Conservation (phyloP, 768 basidiomycete species). For the Podaxis sp. region DNA sequence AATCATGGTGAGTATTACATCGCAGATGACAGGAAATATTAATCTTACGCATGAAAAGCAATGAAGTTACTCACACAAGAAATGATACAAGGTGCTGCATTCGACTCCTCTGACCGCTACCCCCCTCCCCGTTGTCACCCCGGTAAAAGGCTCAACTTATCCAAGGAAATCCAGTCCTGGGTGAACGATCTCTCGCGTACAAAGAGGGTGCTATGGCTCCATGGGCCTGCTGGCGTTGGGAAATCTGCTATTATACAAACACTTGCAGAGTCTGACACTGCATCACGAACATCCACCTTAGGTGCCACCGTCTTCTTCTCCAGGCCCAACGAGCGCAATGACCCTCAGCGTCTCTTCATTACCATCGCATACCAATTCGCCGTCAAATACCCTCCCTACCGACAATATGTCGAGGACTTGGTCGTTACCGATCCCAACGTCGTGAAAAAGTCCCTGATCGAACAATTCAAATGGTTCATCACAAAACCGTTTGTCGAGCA, state of each 20-base stretch:
- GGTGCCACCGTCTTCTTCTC: constrained; percentile 25
- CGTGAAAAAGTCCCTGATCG: constrained; percentile 8
- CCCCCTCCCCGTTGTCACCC: constrained; percentile 5
- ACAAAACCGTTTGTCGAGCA: constrained; percentile 12
- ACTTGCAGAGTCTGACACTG: not conserved
- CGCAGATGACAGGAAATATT: not conserved
- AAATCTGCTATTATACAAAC: constrained; percentile 15
- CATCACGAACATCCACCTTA: not conserved
- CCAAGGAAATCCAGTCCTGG: not conserved
- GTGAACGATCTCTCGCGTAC: not conserved
- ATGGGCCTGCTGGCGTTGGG: constrained; percentile 6
- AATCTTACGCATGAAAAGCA: not conserved
- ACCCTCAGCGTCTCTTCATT: constrained; percentile 17
- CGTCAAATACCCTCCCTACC: not conserved
- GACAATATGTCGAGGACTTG: constrained; percentile 7
- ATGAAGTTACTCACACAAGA: not conserved
- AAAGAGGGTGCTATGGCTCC: not conserved
- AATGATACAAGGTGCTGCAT: constrained; percentile 2
- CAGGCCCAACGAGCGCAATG: not conserved
- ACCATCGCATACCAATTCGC: constrained; percentile 26
- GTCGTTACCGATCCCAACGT: constrained; percentile 11
- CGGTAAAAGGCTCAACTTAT: not conserved
- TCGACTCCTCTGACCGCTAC: constrained; percentile 7
- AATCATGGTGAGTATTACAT: too few relatives aligned
- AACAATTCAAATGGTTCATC: constrained; percentile 19